Base-by-base conservation (phyloP, 2,329 filamentous ascomycete genomes). In the Gyromitra esculenta region DNA sequence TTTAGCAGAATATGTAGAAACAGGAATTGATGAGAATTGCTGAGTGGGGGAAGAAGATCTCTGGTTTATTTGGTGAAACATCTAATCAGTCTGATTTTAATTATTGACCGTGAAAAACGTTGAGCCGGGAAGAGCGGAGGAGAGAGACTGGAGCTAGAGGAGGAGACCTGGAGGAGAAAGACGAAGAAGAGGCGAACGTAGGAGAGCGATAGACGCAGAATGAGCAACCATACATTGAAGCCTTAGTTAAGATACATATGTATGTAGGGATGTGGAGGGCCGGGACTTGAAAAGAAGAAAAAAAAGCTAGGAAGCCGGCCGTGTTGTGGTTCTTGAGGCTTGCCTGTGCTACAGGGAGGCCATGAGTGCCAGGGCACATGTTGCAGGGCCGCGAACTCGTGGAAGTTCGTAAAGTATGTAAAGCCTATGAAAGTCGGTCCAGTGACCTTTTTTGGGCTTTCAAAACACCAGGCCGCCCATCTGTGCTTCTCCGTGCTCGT, bases 81-180 rank as follows among this genome's bases (percentile, higher is more conserved):
- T 65, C 50, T 65, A 3, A 52, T 63, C 59, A 65, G 72, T 59
- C 66, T 39, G 59, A 65, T 75, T 75, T 70, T 60, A 75, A 75
- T 75, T 70, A 54, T 39, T 31, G 35, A 41, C 43, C 25, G 48
- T 75, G 64, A 64, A 64, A 45, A 45, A 25, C 64, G 56, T 63
- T 57, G 35, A 48, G 41, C 52, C 54, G 41, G 56, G 62, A 68
- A 43, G 56, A 6, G 15, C 39, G 54, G 45, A 41, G 60, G 52
- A 41, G 54, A 45, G 35, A 63, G 57, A 45, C 45, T 62, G 50
- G 39, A 59, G 48, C 35, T 43, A 57, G 52, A 59, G 41, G n/a
- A 57, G 64, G 39, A 41, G 25, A 13, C 15, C 37, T 6, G 41
- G 41, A 60, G 31, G 41, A 60, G 54, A 57, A 71, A 25, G 31